phyloP scores from a whole-genome alignment of 164 flowering plant species.

The Dillenia turbinata region DNA sequence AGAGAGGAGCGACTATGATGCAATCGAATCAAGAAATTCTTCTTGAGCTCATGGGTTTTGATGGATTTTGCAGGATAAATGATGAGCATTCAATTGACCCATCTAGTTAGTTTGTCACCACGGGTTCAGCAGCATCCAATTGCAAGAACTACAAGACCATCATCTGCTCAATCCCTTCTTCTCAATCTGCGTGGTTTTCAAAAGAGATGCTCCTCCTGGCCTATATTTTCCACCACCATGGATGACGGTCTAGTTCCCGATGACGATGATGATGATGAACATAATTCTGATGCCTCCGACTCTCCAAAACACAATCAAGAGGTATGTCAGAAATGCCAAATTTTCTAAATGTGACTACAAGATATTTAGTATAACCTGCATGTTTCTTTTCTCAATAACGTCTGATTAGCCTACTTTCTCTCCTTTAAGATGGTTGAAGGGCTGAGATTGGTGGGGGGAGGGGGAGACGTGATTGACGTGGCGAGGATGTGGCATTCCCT shows the following conservation, averaged over 20 bases:
- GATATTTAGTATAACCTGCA: too few species aligned
- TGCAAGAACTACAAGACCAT: slow-evolving; percentile 16
- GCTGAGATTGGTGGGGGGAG: not conserved
- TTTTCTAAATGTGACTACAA: too few species aligned
- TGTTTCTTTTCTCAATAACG: not conserved
- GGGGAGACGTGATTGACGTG: too few species aligned
- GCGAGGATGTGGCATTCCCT: too few species aligned
- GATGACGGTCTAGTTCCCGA: slow-evolving; percentile 35
- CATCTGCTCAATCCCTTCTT: slow-evolving; percentile 16
- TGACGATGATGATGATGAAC: slow-evolving; percentile 41
- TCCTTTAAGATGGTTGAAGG: not conserved
- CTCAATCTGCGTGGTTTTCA: not conserved
- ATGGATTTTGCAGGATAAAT: slow-evolving; percentile 31
- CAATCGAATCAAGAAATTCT: too few species aligned
- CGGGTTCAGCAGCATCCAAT: slow-evolving; percentile 21
- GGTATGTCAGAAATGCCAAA: slow-evolving; percentile 23
- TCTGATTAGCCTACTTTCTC: not conserved
- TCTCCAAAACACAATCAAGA: slow-evolving; percentile 22
- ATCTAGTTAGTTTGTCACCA: slow-evolving; percentile 28
- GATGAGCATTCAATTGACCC: slow-evolving; percentile 36
- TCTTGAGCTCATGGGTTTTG: too few species aligned
- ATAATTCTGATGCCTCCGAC: slow-evolving; percentile 23
- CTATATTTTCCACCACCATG: slow-evolving; percentile 24
- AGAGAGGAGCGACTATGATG: too few species aligned
- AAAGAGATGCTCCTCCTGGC: slow-evolving; percentile 22